phyloP scores from a whole-genome alignment of 2,329 filamentous ascomycete species.

The Nigrospora sphaerica region DNA sequence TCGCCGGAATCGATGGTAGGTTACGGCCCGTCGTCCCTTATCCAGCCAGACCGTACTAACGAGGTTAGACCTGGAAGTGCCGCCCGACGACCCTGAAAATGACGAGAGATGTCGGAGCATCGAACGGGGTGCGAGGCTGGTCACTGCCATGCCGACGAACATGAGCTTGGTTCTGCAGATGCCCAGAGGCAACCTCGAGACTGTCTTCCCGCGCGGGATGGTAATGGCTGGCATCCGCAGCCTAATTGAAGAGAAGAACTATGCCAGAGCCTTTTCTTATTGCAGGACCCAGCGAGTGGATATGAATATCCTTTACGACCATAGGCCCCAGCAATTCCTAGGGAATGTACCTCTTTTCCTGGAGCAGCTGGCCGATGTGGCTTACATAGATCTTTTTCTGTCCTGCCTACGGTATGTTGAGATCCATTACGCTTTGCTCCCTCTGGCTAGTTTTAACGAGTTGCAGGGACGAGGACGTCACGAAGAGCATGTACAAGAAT shows the following conservation, averaged over 20 bases:
- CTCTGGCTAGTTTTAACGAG: slow-evolving; percentile 50
- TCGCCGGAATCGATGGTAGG: slow-evolving; percentile 59
- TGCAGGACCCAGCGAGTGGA: slow-evolving; percentile 93
- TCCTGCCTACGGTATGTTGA: slow-evolving; percentile 66
- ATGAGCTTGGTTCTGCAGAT: slow-evolving; percentile 88
- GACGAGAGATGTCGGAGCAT: slow-evolving; percentile 91
- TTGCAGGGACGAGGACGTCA: slow-evolving; percentile 78
- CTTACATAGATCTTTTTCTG: slow-evolving; percentile 85
- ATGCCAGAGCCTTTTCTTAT: slow-evolving; percentile 74
- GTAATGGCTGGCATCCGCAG: slow-evolving; percentile 84
- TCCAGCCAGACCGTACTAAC: slow-evolving; percentile 11
- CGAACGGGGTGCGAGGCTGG: slow-evolving; percentile 78
- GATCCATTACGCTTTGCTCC: slow-evolving; percentile 71
- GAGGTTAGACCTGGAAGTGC: slow-evolving; percentile 67
- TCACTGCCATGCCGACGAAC: slow-evolving; percentile 82
- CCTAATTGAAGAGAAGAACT: slow-evolving; percentile 73
- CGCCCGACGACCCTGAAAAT: slow-evolving; percentile 79
- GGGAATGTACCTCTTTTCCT: slow-evolving; percentile 69
- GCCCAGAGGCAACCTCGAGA: slow-evolving; percentile 92
- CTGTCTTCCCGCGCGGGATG: slow-evolving; percentile 86
- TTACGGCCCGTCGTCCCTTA: neutral
- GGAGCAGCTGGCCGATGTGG: slow-evolving; percentile 72
- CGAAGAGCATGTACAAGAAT: slow-evolving; percentile 87
- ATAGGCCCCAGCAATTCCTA: slow-evolving; percentile 82
- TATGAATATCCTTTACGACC: slow-evolving; percentile 95